phyloP scores from a whole-genome alignment of 148 eudicot genomes.

The Persicaria tinctoria region DNA sequence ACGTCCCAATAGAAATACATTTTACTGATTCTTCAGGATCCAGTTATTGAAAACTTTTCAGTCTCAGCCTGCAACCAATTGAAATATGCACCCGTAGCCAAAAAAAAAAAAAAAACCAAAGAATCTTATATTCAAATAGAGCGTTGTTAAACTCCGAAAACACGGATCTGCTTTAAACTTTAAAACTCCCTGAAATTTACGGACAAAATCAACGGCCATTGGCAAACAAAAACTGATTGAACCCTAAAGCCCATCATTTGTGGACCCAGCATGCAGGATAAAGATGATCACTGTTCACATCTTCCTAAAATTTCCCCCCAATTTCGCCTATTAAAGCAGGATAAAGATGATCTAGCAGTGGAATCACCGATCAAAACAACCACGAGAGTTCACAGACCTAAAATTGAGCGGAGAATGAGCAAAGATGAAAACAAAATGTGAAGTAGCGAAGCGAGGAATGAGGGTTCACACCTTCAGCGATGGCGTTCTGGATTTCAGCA shows the following conservation, averaged over 20 bases:
- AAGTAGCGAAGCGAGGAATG: background rate
- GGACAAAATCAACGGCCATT: background rate
- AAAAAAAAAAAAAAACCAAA: background rate
- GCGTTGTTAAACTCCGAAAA: background rate
- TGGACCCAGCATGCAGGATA: background rate
- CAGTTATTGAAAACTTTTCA: background rate
- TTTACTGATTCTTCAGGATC: background rate
- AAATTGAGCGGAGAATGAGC: background rate
- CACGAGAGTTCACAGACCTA: background rate
- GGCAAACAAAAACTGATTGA: background rate
- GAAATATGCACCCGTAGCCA: background rate
- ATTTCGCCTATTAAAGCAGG: background rate
- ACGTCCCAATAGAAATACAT: too few species aligned
- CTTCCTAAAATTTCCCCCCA: background rate
- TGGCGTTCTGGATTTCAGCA: slow-evolving; percentile 81
- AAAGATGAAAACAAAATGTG: background rate
- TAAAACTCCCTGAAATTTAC: background rate
- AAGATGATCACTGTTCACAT: background rate
- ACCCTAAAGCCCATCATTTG: background rate
- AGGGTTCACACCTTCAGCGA: slow-evolving; percentile 55
- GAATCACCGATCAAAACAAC: background rate
- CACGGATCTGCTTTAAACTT: background rate
- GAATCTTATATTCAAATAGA: background rate
- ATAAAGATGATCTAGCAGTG: background rate
- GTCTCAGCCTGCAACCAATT: background rate